A percentile compares a stretch with the other conserved stretches of the same genome.
These are phyloP conservation scores for Irpex rosettiformis DNA, from an alignment of 1,284 basidiomycete species.

Conservation along the genomic window DNA sequence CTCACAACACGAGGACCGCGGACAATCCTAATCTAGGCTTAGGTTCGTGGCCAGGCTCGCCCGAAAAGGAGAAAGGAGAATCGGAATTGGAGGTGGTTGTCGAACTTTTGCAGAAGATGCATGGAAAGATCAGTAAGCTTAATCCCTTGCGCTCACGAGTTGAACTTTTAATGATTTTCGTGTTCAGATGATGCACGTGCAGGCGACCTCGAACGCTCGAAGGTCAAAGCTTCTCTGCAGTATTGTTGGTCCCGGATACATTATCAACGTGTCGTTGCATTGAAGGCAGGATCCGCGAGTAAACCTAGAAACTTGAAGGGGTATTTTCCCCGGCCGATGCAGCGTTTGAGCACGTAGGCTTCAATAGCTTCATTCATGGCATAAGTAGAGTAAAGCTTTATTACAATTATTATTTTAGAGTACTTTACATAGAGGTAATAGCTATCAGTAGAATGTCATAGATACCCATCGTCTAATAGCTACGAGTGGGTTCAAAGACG, in stretches of 20 bases:
- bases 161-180: not conserved
- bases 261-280: slow-evolving; percentile 48
- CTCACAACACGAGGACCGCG: slow-evolving; percentile 25
- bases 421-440: not conserved
- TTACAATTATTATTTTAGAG: not conserved
- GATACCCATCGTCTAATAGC: too few relatives aligned
- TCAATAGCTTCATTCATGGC: not conserved
- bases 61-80: slow-evolving; percentile 28
- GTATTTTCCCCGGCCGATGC: slow-evolving; percentile 9
- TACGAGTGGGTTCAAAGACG: too few relatives aligned
- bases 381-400: not conserved
- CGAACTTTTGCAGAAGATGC: slow-evolving; percentile 44
- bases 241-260: slow-evolving; percentile 57
- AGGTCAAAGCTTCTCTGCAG: slow-evolving; percentile 62
- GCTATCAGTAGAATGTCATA: not conserved
- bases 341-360: not conserved
- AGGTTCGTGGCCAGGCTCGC: slow-evolving; percentile 3
- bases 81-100: slow-evolving; percentile 46
- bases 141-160: slow-evolving; percentile 4
- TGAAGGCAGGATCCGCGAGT: slow-evolving; percentile 15
- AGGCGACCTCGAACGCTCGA: slow-evolving; percentile 67
- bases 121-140: slow-evolving; percentile 60
- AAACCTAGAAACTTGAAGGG: slow-evolving; percentile 13
- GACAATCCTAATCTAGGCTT: too few relatives aligned
- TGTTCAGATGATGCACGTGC: slow-evolving; percentile 63